phyloP scores from a whole-genome alignment of 768 basidiomycete genomes.

The Russula dissimulans region DNA sequence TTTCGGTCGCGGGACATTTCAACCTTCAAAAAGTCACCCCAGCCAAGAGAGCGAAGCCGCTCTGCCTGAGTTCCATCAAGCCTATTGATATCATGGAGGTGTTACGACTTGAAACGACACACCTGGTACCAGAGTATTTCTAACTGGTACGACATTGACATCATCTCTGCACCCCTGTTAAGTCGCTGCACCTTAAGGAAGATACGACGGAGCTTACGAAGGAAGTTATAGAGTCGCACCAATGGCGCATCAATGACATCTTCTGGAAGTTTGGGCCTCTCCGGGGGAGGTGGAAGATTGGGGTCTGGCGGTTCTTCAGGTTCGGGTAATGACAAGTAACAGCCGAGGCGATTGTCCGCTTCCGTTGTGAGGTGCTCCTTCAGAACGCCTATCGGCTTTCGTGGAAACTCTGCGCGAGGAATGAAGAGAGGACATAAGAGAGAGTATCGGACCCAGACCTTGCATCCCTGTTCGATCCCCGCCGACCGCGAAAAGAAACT shows the following conservation, averaged over 20 bases:
- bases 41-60: slow-evolving; percentile 76
- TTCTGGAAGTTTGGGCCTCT: slow-evolving; percentile 42
- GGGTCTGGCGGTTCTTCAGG: slow-evolving; percentile 26
- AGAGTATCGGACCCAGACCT: slow-evolving; percentile 34
- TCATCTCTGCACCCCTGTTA: slow-evolving; percentile 51
- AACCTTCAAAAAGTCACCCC: slow-evolving; percentile 68
- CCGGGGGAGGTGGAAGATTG: slow-evolving; percentile 30
- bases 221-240: slow-evolving; percentile 76
- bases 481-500: slow-evolving; percentile 64
- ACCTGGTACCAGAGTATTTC: slow-evolving; percentile 81
- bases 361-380: slow-evolving; percentile 65
- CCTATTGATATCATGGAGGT: not conserved
- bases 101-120: slow-evolving; percentile 1
- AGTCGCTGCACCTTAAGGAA: slow-evolving; percentile 8
- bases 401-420: slow-evolving; percentile 54
- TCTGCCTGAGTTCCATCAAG: slow-evolving; percentile 37
- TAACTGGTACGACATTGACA: slow-evolving; percentile 86
- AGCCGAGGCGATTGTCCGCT: slow-evolving; percentile 57
- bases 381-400: slow-evolving; percentile 49
- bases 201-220: slow-evolving; percentile 49
- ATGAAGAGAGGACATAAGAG: not conserved
- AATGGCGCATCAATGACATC: slow-evolving; percentile 74
- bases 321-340: slow-evolving; percentile 43
- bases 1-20: slow-evolving; percentile 62
- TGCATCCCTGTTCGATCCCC: slow-evolving; percentile 66